phyloP scores from a whole-genome alignment of 1,284 basidiomycete genomes.

The Cryptococcus amylolentus region DNA sequence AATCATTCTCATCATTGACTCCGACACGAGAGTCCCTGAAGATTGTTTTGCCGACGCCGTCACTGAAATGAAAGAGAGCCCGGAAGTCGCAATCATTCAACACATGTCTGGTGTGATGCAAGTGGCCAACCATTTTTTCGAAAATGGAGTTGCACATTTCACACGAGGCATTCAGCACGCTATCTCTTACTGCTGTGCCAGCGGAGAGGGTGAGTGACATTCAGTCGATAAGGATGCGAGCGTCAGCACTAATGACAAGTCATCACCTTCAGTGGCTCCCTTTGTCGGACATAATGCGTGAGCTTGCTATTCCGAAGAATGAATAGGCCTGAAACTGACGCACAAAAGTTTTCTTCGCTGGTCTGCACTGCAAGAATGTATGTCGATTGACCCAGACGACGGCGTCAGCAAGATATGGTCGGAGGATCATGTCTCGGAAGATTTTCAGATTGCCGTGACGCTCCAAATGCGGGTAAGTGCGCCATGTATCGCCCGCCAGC shows the following conservation, averaged over 20 bases:
- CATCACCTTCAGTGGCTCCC: constrained; percentile 52
- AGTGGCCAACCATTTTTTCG: constrained; percentile 79
- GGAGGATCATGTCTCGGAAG: constrained; percentile 77
- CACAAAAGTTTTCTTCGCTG: constrained; percentile 60
- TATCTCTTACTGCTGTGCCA: constrained; percentile 66
- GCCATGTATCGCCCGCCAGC: background rate
- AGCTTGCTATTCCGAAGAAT: background rate
- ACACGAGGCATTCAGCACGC: constrained; percentile 66
- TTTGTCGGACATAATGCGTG: constrained; percentile 79
- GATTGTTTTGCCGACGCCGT: constrained; percentile 83
- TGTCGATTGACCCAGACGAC: constrained; percentile 65
- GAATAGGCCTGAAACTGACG: background rate
- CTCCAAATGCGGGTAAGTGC: constrained; percentile 51
- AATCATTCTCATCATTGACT: constrained; percentile 68
- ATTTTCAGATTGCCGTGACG: constrained; percentile 70
- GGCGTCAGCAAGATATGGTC: constrained; percentile 69
- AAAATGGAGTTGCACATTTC: constrained; percentile 79
- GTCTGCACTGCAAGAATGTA: constrained; percentile 75
- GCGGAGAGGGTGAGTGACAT: constrained; percentile 60
- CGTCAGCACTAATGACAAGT: constrained; percentile 6
- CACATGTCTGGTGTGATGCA: constrained; percentile 60
- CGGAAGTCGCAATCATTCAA: constrained; percentile 71
- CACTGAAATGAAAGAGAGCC: constrained; percentile 69
- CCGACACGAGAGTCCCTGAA: constrained; percentile 79
- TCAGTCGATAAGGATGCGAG: background rate